Evolutionary conservation across 164 flowering plant species (phyloP).

Genomic region (Chloranthus sessilifolius): DNA sequence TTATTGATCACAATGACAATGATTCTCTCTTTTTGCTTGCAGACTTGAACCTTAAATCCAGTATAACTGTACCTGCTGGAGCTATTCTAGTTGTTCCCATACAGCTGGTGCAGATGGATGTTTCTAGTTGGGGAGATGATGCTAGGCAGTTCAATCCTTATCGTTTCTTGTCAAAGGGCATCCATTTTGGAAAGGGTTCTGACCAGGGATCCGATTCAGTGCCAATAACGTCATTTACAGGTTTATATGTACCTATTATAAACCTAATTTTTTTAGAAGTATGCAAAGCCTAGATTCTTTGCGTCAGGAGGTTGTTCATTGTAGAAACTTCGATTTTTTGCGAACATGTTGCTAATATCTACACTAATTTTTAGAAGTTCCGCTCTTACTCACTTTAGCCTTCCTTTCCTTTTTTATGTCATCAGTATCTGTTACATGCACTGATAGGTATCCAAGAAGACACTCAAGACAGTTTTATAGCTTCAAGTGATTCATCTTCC

Average conservation of each 20-base stretch:
- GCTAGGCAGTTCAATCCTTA: slow-evolving; percentile 51
- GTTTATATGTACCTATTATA: slow-evolving; percentile 5
- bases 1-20: too few relatives aligned
- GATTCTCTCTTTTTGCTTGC: not conserved
- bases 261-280: not conserved
- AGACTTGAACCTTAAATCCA: slow-evolving; percentile 45
- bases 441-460: too few relatives aligned
- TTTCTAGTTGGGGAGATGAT: slow-evolving; percentile 54
- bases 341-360: too few relatives aligned
- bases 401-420: too few relatives aligned
- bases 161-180: slow-evolving; percentile 38
- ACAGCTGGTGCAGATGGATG: slow-evolving; percentile 57
- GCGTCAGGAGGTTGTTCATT: too few relatives aligned
- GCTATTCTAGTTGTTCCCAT: slow-evolving; percentile 51
- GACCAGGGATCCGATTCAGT: slow-evolving; percentile 14
- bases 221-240: slow-evolving; percentile 17
- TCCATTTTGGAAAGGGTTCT: not conserved
- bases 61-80: slow-evolving; percentile 51
- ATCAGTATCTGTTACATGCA: too few relatives aligned
- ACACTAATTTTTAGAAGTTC: too few relatives aligned
- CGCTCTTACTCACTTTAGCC: too few relatives aligned
- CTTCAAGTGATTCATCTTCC: too few relatives aligned
- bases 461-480: too few relatives aligned
- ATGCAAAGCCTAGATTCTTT: too few relatives aligned
- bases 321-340: too few relatives aligned